phyloP scores from a whole-genome alignment of 371 early-diverging fungal species.

The Lichtheimia ramosa region DNA sequence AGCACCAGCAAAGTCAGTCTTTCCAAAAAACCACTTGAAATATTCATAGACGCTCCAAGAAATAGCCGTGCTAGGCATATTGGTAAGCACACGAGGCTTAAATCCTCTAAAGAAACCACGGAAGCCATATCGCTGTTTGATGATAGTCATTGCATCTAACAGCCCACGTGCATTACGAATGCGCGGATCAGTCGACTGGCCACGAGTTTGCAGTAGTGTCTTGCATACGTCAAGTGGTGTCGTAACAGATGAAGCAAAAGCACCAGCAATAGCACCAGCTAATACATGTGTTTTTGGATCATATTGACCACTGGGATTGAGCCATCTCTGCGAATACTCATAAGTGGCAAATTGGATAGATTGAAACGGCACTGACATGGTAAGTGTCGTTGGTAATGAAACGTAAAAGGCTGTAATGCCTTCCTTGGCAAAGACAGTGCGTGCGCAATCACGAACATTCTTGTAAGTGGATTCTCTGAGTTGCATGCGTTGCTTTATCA shows the following conservation, averaged over 20 bases:
- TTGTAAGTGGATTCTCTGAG: conserved; percentile 67
- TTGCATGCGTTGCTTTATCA: conserved; percentile 97
- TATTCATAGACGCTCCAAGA: conserved; percentile 93
- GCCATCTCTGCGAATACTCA: conserved; percentile 72
- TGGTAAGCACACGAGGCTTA: conserved; percentile 80
- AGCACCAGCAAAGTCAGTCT: neutral
- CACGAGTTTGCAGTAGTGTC: conserved; percentile 91
- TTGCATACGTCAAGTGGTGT: conserved; percentile 94
- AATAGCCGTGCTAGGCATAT: conserved; percentile 93
- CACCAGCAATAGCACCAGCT: conserved; percentile 91
- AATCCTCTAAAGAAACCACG: conserved; percentile 82
- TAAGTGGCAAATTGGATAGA: conserved; percentile 90
- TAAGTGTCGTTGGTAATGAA: conserved; percentile 89
- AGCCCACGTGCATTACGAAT: conserved; percentile 75
- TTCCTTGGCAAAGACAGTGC: conserved; percentile 65
- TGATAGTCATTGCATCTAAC: conserved; percentile 68
- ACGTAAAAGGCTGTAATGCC: conserved; percentile 88
- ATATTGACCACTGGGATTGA: conserved; percentile 81
- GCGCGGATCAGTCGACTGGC: conserved; percentile 64
- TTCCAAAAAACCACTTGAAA: conserved; percentile 66
- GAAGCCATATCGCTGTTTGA: conserved; percentile 74
- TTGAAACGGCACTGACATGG: conserved; percentile 93
- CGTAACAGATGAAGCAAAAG: conserved; percentile 84
- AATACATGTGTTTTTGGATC: conserved; percentile 84
- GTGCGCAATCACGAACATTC: conserved; percentile 70